These are phyloP conservation scores for Termitomyces sp. DNA, from an alignment of 768 basidiomycete species.

Conservation along the genomic window DNA sequence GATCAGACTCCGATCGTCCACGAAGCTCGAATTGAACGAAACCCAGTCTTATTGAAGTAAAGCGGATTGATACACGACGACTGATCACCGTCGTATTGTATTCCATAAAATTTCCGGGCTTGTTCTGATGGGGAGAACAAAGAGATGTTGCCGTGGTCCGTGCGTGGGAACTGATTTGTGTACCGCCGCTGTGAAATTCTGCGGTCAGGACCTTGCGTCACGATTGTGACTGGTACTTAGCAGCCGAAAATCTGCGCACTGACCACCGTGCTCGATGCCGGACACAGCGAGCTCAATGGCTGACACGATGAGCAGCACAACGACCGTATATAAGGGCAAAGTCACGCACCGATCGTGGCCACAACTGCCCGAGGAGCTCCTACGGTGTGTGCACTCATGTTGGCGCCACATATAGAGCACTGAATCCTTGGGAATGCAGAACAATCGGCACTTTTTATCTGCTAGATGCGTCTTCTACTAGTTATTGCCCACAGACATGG, in stretches of 20 bases:
- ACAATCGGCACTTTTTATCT: constrained; percentile 58
- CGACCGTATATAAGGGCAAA: constrained; percentile 49
- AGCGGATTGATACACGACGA: neutral
- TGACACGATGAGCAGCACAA: constrained; percentile 23
- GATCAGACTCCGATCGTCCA: neutral
- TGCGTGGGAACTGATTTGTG: constrained; percentile 35
- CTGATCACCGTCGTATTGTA: neutral
- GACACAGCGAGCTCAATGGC: constrained; percentile 14
- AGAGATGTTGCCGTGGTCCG: constrained; percentile 23
- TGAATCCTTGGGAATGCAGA: constrained; percentile 24
- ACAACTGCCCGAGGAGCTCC: constrained; percentile 55
- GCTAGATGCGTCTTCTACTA: constrained; percentile 35
- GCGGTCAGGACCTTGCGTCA: constrained; percentile 27
- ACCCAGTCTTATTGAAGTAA: neutral
- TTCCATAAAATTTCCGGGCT: neutral
- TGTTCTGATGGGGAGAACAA: neutral
- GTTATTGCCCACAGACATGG: constrained; percentile 44
- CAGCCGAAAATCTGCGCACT: constrained; percentile 36
- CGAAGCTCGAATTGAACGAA: neutral
- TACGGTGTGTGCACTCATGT: constrained; percentile 38
- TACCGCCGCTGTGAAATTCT: constrained; percentile 21
- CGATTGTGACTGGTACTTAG: constrained; percentile 14
- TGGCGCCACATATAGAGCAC: constrained; percentile 28
- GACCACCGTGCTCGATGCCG: constrained; percentile 31
- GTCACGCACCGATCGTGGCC: constrained; percentile 51